phyloP scores from a whole-genome alignment of 164 flowering plant species.

The Vitis amurensis region DNA sequence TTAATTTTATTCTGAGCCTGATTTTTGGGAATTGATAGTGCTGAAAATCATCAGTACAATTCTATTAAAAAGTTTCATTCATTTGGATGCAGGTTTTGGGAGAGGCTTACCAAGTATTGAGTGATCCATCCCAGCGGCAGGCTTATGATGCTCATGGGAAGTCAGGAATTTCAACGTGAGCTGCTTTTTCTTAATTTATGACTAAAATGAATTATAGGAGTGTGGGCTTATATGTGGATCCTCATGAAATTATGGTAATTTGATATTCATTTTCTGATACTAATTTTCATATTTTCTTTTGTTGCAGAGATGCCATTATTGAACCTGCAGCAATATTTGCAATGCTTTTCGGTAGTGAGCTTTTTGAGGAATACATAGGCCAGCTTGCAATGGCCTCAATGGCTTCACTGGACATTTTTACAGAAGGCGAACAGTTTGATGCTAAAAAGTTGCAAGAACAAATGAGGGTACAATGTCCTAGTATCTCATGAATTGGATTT shows the following conservation, averaged over 20 bases:
- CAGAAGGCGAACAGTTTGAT: conserved; percentile 87
- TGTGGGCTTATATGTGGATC: neutral
- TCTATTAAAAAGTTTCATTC: neutral
- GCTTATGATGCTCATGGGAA: conserved; percentile 92
- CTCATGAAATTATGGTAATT: neutral
- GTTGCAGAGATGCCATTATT: conserved; percentile 82
- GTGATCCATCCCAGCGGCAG: conserved; percentile 86
- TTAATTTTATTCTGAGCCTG: too few species aligned
- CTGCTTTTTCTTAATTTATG: conserved; percentile 7
- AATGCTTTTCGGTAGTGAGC: conserved; percentile 99
- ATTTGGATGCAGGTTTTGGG: conserved; percentile 65
- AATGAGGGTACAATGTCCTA: conserved; percentile 67
- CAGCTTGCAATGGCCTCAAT: conserved; percentile 99
- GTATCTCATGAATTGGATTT: neutral
- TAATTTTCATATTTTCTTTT: conserved; percentile 6
- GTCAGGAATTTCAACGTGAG: conserved; percentile 41
- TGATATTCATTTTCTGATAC: neutral
- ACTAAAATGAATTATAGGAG: conserved; percentile 1
- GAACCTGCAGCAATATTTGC: conserved; percentile 99
- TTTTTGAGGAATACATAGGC: conserved; percentile 97
- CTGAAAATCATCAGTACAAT: neutral
- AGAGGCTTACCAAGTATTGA: conserved; percentile 95
- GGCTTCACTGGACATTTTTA: conserved; percentile 92
- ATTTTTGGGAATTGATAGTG: neutral
- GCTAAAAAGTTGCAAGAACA: conserved; percentile 85